Percentiles rank a stretch among this genome's conserved stretches.
Conservation (phyloP, 306 rosid genomes). For the Dryas alaskensis region DNA sequence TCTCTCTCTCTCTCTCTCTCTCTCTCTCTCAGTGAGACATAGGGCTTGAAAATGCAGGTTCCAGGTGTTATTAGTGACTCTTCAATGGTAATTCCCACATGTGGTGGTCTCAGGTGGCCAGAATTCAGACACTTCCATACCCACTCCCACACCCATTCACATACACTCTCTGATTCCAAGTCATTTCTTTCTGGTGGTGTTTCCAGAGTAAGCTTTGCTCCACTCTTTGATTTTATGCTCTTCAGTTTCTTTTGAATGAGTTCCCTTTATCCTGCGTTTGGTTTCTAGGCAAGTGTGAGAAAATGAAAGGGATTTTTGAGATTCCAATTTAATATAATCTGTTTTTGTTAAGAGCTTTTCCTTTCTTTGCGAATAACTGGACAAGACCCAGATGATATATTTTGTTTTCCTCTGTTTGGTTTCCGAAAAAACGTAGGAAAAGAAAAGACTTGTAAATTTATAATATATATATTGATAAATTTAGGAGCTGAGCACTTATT, state of each 20-base stretch:
- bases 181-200: conserved; percentile 45
- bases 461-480: neutral
- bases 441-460: neutral
- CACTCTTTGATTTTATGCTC: conserved; percentile 15
- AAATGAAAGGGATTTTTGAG: conserved; percentile 6
- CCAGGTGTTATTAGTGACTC: conserved; percentile 67
- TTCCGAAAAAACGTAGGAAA: neutral
- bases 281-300: neutral
- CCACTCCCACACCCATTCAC: conserved; percentile 1
- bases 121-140: conserved; percentile 53
- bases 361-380: neutral
- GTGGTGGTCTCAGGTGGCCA: conserved; percentile 46
- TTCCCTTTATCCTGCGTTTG: neutral
- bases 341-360: neutral
- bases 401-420: conserved; percentile 12
- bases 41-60: conserved; percentile 52
- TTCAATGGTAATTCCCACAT: conserved; percentile 54
- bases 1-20: conserved; percentile 7
- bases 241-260: neutral
- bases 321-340: neutral
- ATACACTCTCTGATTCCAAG: conserved; percentile 51
- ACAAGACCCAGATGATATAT: neutral
- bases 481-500: neutral
- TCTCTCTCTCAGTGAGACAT: neutral
- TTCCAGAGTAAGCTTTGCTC: conserved; percentile 50